These are phyloP conservation scores for Geotrichum cucujoidarum DNA, from an alignment of 1,139 yeast species.

Conservation along the genomic window DNA sequence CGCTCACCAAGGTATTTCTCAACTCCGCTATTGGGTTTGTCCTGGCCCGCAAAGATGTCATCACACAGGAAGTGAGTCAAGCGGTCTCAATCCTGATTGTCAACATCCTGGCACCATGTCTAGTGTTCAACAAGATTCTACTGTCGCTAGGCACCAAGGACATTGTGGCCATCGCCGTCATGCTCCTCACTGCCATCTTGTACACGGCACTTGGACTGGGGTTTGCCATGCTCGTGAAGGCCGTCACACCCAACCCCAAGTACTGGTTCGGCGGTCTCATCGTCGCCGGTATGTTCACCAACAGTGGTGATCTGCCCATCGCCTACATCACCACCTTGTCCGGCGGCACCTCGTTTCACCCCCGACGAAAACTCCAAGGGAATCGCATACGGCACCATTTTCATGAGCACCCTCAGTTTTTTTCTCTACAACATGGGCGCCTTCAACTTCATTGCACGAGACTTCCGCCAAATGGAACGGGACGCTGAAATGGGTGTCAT, in stretches of 20 bases:
- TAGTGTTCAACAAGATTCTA: conserved; percentile 73
- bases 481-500: conserved; percentile 13
- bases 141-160: conserved; percentile 63
- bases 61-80: conserved; percentile 62
- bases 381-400: conserved; percentile 82
- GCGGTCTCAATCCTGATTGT: conserved; percentile 71
- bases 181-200: conserved; percentile 59
- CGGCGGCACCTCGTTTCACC: conserved; percentile 54
- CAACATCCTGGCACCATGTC: conserved; percentile 68
- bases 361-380: conserved; percentile 64
- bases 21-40: conserved; percentile 65
- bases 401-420: conserved; percentile 63
- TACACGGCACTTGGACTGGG: conserved; percentile 33
- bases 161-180: conserved; percentile 68
- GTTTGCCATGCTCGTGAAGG: conserved; percentile 33
- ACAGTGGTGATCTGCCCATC: conserved; percentile 74
- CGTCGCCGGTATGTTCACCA: conserved; percentile 62
- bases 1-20: conserved; percentile 77
- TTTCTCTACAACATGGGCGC: conserved; percentile 75
- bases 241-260: conserved; percentile 52
- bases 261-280: conserved; percentile 75
- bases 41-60: conserved; percentile 38
- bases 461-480: conserved; percentile 40
- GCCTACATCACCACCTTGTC: conserved; percentile 82
- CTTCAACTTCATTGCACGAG: conserved; percentile 61